These are phyloP conservation scores for Alectoria sarmentosa DNA, from an alignment of 495 filamentous ascomycete genomes.

Conservation along the genomic window DNA sequence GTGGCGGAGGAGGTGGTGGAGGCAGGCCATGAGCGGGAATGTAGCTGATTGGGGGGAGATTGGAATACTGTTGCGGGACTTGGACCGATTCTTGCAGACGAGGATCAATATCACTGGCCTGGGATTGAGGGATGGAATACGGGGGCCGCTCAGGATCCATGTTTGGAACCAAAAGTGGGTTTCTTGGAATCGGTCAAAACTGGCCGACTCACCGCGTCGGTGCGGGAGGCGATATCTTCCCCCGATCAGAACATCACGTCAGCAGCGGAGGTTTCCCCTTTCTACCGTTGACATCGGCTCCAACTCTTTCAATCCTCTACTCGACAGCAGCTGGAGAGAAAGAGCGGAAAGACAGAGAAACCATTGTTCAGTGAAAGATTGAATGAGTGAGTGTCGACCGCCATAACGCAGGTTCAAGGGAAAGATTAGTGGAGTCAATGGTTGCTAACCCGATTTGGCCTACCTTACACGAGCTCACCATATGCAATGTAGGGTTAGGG, in stretches of 20 bases:
- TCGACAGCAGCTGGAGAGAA: neutral
- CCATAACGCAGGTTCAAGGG: neutral
- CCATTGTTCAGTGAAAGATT: too few species aligned
- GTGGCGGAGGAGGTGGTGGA: slow-evolving; percentile 8
- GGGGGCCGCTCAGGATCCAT: slow-evolving; percentile 11
- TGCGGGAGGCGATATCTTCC: slow-evolving; percentile 11
- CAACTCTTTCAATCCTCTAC: neutral
- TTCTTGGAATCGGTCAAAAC: slow-evolving; percentile 6
- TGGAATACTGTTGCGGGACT: slow-evolving; percentile 1
- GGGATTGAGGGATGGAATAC: slow-evolving; percentile 11
- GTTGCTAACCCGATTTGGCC: neutral
- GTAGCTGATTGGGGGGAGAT: slow-evolving; percentile 5
- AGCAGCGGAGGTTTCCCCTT: neutral
- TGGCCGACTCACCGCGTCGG: slow-evolving; percentile 16
- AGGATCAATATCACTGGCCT: slow-evolving; percentile 19
- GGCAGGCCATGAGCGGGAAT: neutral
- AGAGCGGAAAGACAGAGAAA: too few species aligned
- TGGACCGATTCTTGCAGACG: slow-evolving; percentile 15
- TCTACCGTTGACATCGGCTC: neutral
- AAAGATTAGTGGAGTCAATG: neutral
- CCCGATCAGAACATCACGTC: too few species aligned
- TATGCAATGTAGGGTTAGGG: too few species aligned
- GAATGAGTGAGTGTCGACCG: too few species aligned
- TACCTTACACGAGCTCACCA: too few species aligned
- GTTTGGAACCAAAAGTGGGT: neutral